Conservation (phyloP, 441 rosid species). For the Erysimum cheiri region DNA sequence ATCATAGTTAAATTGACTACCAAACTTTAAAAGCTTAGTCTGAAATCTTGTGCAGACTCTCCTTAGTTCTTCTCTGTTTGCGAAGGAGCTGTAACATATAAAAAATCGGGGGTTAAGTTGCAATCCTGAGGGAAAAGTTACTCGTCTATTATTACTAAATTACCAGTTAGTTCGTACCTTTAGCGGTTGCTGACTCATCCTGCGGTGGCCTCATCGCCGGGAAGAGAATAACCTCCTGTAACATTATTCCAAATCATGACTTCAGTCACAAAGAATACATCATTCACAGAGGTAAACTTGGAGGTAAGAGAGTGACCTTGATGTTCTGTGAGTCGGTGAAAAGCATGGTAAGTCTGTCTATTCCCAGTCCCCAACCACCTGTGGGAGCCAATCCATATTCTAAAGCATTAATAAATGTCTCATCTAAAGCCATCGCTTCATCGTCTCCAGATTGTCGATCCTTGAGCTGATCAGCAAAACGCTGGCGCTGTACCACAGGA, state of each 20-base stretch:
- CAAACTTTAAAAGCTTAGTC: background rate
- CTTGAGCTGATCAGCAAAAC: conserved; percentile 82
- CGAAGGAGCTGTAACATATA: conserved; percentile 24
- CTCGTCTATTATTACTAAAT: background rate
- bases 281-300: background rate
- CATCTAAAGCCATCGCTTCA: conserved; percentile 91
- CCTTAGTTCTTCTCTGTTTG: conserved; percentile 29
- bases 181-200: conserved; percentile 57
- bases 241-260: conserved; percentile 7
- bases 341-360: conserved; percentile 81
- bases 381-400: conserved; percentile 95
- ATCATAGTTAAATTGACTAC: conserved; percentile 13
- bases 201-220: conserved; percentile 90
- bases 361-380: conserved; percentile 93
- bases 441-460: conserved; percentile 49
- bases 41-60: conserved; percentile 20
- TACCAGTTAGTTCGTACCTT: conserved; percentile 49
- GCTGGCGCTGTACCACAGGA: conserved; percentile 84
- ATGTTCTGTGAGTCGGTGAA: conserved; percentile 90
- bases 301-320: conserved; percentile 55
- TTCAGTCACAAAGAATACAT: background rate
- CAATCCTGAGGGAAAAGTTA: background rate
- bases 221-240: conserved; percentile 76
- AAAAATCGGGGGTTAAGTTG: background rate
- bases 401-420: conserved; percentile 74